Evolutionary conservation across 306 rosid genomes (phyloP), one percentile per base, ranked within the genome.

Genomic region (Cucurbita argyrosperma): DNA sequence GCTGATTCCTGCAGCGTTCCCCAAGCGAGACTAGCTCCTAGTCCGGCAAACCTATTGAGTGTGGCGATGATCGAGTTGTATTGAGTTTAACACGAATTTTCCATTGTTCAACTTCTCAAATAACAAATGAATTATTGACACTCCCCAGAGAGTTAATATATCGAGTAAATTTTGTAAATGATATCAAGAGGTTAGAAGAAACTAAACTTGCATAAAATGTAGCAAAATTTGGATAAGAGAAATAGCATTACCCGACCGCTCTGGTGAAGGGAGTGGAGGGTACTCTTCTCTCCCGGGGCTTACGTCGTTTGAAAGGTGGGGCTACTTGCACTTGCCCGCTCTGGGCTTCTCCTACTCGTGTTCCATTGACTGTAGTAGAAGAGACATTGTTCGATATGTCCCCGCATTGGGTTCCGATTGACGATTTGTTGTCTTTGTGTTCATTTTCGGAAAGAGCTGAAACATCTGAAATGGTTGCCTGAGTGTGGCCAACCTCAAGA

Each of bases 21-120:
- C 98, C 96, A 90, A 1, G 97, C 96, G 66, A 91, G 98, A 46
- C 96, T 90, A 75, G 90, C 96, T 68, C 97, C 97, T 18, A 94
- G 85, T 19, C 97, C 98, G 54, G 96, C 97, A 88, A 94, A 94
- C 82, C 96, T 82, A 46, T 15, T 15, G 30, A 74, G 43, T 26
- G 23, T 55, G 10, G 47, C 43, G 19, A 55, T 49, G 21, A 11
- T 51, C 11, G 39, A 56, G 51, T 37, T 21, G 54, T 21, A 30
- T 26, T 30, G 35, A 30, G 35, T 30, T 30, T 30, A 30, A 55
- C 39, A 46, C 10, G 40, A 47, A 69, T 45, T 69, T 18, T 21
- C 37, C 40, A 23, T 69, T 47, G n/a, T 49, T 30, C 4, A 69
- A 69, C 56, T 10, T 19, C 8, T 66, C 30, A 6, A 68, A 26